phyloP scores from a whole-genome alignment of 495 filamentous ascomycete species.

The Penicillium diatomitis region DNA sequence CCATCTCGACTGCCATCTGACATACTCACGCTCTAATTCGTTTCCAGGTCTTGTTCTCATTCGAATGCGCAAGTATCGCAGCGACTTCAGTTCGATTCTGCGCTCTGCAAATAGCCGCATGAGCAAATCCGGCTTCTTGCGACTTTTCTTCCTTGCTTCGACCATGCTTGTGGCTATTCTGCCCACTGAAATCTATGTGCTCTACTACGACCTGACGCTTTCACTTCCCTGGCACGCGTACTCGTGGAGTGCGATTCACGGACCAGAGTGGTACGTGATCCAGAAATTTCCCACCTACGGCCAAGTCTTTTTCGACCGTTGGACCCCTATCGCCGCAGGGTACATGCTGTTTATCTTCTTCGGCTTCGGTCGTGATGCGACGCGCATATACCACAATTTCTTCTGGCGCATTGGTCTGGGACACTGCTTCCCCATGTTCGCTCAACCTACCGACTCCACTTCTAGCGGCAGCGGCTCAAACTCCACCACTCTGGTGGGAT shows the following conservation, averaged over 20 bases:
- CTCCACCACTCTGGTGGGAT: slow-evolving; percentile 13
- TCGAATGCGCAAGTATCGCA: slow-evolving; percentile 60
- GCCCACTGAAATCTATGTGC: slow-evolving; percentile 52
- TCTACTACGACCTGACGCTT: slow-evolving; percentile 45
- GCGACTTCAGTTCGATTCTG: slow-evolving; percentile 51
- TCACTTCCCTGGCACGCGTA: slow-evolving; percentile 36
- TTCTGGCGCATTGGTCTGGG: slow-evolving; percentile 21
- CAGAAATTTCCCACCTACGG: slow-evolving; percentile 50
- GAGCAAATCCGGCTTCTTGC: slow-evolving; percentile 62
- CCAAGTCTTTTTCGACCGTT: slow-evolving; percentile 52
- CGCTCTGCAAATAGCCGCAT: slow-evolving; percentile 43
- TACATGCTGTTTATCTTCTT: slow-evolving; percentile 68
- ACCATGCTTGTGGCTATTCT: slow-evolving; percentile 56
- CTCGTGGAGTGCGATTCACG: slow-evolving; percentile 47
- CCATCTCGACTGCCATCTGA: background rate
- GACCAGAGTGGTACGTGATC: slow-evolving; percentile 49
- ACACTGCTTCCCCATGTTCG: slow-evolving; percentile 14
- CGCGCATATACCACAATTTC: slow-evolving; percentile 56
- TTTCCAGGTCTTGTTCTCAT: slow-evolving; percentile 49
- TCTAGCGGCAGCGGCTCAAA: slow-evolving; percentile 1
- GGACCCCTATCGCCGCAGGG: slow-evolving; percentile 52
- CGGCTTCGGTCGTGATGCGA: slow-evolving; percentile 68
- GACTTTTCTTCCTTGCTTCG: slow-evolving; percentile 69
- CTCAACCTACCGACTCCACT: slow-evolving; percentile 4
- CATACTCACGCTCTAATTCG: slow-evolving; percentile 1